These are phyloP conservation scores for Fragilaria radians DNA, from an alignment of 108 stramenopile genomes.

Conservation along the genomic window DNA sequence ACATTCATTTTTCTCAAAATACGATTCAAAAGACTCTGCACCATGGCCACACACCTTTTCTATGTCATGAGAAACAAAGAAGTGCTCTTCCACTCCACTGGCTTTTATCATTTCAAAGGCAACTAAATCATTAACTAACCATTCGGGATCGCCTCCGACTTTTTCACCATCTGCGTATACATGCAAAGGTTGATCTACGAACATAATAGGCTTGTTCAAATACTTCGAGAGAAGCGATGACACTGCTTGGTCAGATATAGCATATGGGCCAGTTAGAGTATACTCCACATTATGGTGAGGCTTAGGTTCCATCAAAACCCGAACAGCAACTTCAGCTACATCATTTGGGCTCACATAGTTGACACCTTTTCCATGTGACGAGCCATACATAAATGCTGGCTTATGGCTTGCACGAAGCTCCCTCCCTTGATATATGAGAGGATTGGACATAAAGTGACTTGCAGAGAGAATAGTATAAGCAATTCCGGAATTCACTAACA, in stretches of 20 bases:
- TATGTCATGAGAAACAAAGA: constrained; percentile 20
- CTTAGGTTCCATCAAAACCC: constrained; percentile 18
- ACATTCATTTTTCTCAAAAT: constrained; percentile 11
- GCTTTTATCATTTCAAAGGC: constrained; percentile 36
- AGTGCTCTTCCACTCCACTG: constrained; percentile 28
- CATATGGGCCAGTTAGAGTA: constrained; percentile 20
- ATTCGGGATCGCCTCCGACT: constrained; percentile 5
- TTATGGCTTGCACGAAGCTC: constrained; percentile 8
- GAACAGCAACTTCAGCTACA: constrained; percentile 30
- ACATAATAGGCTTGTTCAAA: constrained; percentile 22
- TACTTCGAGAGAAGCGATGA: constrained; percentile 22
- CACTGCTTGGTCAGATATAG: constrained; percentile 31
- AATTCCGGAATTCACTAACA: constrained; percentile 14
- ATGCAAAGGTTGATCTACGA: constrained; percentile 28
- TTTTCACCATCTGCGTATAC: constrained; percentile 10
- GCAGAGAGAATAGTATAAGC: constrained; percentile 30
- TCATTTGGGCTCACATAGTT: constrained; percentile 46
- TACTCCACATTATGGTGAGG: constrained; percentile 16
- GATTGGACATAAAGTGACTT: constrained; percentile 38
- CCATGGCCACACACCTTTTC: constrained; percentile 20
- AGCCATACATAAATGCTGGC: constrained; percentile 23
- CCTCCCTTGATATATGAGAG: constrained; percentile 18
- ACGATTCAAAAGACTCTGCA: constrained; percentile 26
- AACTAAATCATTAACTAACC: constrained; percentile 17
- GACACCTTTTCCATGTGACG: constrained; percentile 28